Percentiles rank a stretch among this genome's conserved stretches.
Conservation (phyloP, 179 eudicot species). For the Sideroxylon spinosum region DNA sequence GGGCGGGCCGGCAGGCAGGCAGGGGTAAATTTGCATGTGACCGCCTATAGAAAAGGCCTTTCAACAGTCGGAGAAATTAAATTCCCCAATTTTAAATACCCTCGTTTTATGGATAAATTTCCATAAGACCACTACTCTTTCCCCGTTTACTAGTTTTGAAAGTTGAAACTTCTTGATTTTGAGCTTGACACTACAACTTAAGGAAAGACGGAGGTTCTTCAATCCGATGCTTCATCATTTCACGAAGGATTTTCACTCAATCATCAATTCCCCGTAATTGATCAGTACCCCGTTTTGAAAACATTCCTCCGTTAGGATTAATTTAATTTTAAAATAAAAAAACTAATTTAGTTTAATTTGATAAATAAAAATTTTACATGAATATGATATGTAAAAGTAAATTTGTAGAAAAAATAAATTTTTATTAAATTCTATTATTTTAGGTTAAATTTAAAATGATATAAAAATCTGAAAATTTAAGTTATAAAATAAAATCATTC, state of each 20-base stretch:
- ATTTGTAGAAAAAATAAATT: no score
- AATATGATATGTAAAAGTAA: no score
- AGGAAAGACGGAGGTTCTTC: not conserved
- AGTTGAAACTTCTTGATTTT: conserved; percentile 1
- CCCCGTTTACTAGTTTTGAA: not conserved
- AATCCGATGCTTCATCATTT: not conserved
- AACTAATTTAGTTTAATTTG: no score
- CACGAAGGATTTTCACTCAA: not conserved
- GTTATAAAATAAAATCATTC: no score
- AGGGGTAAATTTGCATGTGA: conserved; percentile 12
- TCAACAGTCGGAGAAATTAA: not conserved
- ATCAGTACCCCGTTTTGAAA: no score
- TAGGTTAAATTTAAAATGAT: no score
- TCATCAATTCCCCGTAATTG: not conserved
- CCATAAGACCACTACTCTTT: not conserved
- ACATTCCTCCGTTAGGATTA: no score
- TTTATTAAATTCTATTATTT: no score
- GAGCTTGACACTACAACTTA: conserved; percentile 10
- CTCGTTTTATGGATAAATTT: not conserved
- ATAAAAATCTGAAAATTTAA: no score
- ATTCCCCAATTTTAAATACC: not conserved
- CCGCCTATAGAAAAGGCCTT: conserved; percentile 10
- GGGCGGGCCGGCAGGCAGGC: conserved; percentile 24
- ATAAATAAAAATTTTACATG: no score
- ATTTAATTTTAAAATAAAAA: no score